Evolutionary conservation across 176 grass and related monocot genomes (phyloP), one percentile per base, ranked within the genome.

Genomic region (Oropetium thomaeum): DNA sequence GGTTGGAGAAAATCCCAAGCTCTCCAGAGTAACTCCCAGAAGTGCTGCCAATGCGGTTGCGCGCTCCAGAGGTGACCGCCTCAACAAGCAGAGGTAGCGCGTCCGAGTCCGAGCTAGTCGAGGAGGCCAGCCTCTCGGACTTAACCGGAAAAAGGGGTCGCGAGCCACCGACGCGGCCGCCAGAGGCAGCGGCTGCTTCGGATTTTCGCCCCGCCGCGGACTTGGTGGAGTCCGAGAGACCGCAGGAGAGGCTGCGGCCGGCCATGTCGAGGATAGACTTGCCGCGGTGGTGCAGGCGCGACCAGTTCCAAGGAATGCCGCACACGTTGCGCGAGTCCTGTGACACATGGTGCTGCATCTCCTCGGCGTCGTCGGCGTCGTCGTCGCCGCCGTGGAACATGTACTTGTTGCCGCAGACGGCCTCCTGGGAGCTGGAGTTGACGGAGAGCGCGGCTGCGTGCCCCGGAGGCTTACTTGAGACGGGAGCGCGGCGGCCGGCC

Each of bases 231-330:
- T 98, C 91, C 38, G 91, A 90, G 42, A 97, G 81, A 63, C 88
- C 88, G 34, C 94, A 93, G 4, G 94, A 89, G 10, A 97, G 84
- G 67, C 90, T 87, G 73, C 81, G 81, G 54, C 90, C 90, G 34
- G 90, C 84, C 74, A 82, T 20, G 83, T 90, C 91, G 69, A 93
- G 84, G 77, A 92, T 95, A 7, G 91, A 95, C 82, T 92, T 99
- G 68, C 96, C 84, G 54, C 83, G 87, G 84, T 92, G 61, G 82
- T 95, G 96, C 73, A 98, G 88, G 34, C 91, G 87, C 1, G 96
- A 98, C 96, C 96, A 98, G 82, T 92, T 98, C 86, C 84, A 98
- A 0, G 96, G 96, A 64, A 98, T 92, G 54, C 96, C 91, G 61
- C 91, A 98, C 61, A 95, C 91, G 86, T 92, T 92, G 52, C 84